Base-by-base conservation (phyloP, 768 basidiomycete genomes). In the Podaxis sp. region DNA sequence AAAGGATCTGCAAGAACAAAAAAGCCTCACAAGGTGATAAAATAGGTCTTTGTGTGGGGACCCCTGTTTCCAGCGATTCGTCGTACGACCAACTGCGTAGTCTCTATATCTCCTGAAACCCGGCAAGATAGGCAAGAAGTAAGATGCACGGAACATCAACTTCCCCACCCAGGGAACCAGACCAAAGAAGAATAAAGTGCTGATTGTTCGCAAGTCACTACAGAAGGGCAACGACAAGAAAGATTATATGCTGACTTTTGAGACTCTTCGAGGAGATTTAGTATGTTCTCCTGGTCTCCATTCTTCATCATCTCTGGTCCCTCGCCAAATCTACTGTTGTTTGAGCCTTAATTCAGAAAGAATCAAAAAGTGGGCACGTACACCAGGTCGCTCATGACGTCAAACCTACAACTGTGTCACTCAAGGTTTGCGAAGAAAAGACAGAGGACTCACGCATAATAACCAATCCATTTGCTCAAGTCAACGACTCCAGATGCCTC, bases 331-430 rank as follows among this genome's bases (percentile, higher is more conserved):
- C 75, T 75, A 60, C 40, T 41, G 50, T 25, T 2, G 36, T 43
- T 11, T 57, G 52, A 33, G n/a, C 33, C n/a, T 46, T 15, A 46
- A 17, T 40, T 17, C 29, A 29, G 13, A 57, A 57, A 15, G 40
- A 41, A 22, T 43, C 36, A 55, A 64, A 46, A 22, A 17, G 38
- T 50, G 24, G 22, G 55, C 13, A 65, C 73, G 46, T 65, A 78
- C 77, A 74, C 76, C 37, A 79, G 70, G 61, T 79, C 78, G 13
- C 74, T 74, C 70, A 77, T 76, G 36, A 79, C 70, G 64, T 79
- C 78, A 61, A 72, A 74, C 29, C 77, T 79, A n/a, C 5, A 49
- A 47, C 25, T n/a, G 11, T 13, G 25, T 56, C 6, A 59, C 36
- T 46, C 11, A 3, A 41, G 54, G 6, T 40, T 27, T 24, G 9